Evolutionary conservation across 768 basidiomycete species (phyloP), one percentile per base, ranked within the genome.

Genomic region (Pholiota molesta): DNA sequence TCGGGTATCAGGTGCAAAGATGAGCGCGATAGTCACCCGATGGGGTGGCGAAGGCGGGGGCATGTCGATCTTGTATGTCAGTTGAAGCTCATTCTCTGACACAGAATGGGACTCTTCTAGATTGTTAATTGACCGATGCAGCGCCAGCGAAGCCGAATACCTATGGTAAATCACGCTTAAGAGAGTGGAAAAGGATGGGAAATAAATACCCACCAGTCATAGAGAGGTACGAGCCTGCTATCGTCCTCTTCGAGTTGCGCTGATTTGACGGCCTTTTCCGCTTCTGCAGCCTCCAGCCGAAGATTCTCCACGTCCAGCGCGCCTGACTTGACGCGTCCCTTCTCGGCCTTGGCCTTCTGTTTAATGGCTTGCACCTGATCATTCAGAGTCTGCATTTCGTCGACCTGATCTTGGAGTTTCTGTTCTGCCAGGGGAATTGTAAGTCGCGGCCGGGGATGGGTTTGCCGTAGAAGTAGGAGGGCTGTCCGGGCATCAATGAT

Each of bases 401-500:
- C 81, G 19, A 91, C 86, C 65, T 96, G 94, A 11, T 83, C 83
- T 10, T 87, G 86, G 2, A 94, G 85, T 57, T 88, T 86, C 63
- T 89, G 81, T 52, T 87, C 87, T 0, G 95, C 95, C 51, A 88
- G 79, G 2, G 86, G 74, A 35, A 93, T 83, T 0, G 95, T 97
- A 35, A 95, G 75, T 10, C 94, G 85, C 49, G 94, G 89, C 19
- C 87, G 84, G 0, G 92, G 91, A 66, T 96, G 87, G 2, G 88
- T 84, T 65, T 94, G 90, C 19, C 92, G 86, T 17, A 96, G 85
- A 1, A 94, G 86, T 7, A 89, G 88, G 39, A 96, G 80, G 1
- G 89, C 84, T 4, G 95, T 83, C 37, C 91, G 88, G 37, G 93
- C 86, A 69, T 95, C 93, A 62, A 93, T 83, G 66, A 96, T 94